Evolutionary conservation across 2,329 filamentous ascomycete species (phyloP).

Genomic region (Aspergillus sojae): DNA sequence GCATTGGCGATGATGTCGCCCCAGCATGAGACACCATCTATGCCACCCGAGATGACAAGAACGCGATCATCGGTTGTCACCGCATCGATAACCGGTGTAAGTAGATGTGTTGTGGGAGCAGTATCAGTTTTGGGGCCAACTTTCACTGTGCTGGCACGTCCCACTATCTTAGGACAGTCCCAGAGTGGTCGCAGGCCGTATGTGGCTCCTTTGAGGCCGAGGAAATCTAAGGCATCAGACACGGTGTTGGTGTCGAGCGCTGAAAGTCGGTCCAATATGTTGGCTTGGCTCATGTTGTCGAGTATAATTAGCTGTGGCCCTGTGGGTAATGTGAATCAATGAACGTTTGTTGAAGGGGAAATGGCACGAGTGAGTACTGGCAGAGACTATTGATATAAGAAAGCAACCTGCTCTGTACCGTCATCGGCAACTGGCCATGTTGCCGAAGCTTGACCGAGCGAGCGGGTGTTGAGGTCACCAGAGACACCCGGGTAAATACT

Average conservation of each 20-base stretch:
- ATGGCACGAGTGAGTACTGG: background rate
- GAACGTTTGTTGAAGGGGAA: background rate
- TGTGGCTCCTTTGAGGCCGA: conserved; percentile 24
- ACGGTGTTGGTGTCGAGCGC: conserved; percentile 28
- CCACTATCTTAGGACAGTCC: conserved; percentile 27
- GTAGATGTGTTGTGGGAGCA: conserved; percentile 16
- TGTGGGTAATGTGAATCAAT: background rate
- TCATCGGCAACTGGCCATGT: background rate
- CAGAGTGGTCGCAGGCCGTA: conserved; percentile 25
- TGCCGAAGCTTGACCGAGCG: too few relatives aligned
- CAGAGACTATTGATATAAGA: background rate
- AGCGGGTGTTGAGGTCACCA: too few relatives aligned
- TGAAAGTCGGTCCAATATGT: conserved; percentile 17
- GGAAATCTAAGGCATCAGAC: conserved; percentile 28
- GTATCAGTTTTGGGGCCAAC: conserved; percentile 16
- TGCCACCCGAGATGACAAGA: conserved; percentile 24
- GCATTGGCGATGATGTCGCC: conserved; percentile 28
- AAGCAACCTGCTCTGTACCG: background rate
- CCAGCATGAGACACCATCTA: conserved; percentile 27
- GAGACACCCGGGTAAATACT: too few relatives aligned
- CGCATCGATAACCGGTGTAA: conserved; percentile 22
- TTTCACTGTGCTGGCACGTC: conserved; percentile 26
- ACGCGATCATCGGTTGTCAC: conserved; percentile 24
- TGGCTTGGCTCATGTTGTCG: conserved; percentile 12
- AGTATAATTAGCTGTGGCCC: background rate